phyloP scores from a whole-genome alignment of 2,329 filamentous ascomycete species.

The Fusarium austroafricanum region DNA sequence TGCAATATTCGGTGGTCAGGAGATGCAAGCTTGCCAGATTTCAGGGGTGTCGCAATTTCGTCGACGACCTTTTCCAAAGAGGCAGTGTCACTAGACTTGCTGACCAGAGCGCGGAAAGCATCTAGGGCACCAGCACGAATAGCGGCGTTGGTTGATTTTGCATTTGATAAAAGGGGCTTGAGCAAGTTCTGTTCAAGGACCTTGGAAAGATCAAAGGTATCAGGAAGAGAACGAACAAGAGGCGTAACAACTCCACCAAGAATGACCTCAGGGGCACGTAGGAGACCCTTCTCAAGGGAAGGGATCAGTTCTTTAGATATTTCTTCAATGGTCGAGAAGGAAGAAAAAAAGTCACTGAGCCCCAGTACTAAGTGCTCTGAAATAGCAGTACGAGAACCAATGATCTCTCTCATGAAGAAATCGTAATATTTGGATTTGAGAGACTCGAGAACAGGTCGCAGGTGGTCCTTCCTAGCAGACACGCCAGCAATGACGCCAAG shows the following conservation, averaged over 20 bases:
- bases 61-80: slow-evolving; percentile 76
- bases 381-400: slow-evolving; percentile 80
- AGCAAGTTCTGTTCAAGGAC: slow-evolving; percentile 77
- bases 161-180: slow-evolving; percentile 88
- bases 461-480: slow-evolving; percentile 75
- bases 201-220: slow-evolving; percentile 79
- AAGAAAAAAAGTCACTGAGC: slow-evolving; percentile 83
- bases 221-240: slow-evolving; percentile 76
- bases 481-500: slow-evolving; percentile 91
- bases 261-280: slow-evolving; percentile 91
- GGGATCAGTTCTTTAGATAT: slow-evolving; percentile 81
- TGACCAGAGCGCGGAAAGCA: slow-evolving; percentile 78
- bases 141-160: slow-evolving; percentile 86
- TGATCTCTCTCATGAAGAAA: slow-evolving; percentile 87
- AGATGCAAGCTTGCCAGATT: slow-evolving; percentile 83
- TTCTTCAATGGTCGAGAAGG: slow-evolving; percentile 79
- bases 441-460: slow-evolving; percentile 69
- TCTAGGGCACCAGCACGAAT: slow-evolving; percentile 81
- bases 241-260: slow-evolving; percentile 81
- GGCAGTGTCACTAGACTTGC: slow-evolving; percentile 67
- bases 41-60: slow-evolving; percentile 83
- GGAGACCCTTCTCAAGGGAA: slow-evolving; percentile 85
- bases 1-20: slow-evolving; percentile 87
- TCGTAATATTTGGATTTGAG: slow-evolving; percentile 79
- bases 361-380: slow-evolving; percentile 78